These are phyloP conservation scores for Wallacemonas sp. DNA, from an alignment of 208 protist species.

Conservation along the genomic window DNA sequence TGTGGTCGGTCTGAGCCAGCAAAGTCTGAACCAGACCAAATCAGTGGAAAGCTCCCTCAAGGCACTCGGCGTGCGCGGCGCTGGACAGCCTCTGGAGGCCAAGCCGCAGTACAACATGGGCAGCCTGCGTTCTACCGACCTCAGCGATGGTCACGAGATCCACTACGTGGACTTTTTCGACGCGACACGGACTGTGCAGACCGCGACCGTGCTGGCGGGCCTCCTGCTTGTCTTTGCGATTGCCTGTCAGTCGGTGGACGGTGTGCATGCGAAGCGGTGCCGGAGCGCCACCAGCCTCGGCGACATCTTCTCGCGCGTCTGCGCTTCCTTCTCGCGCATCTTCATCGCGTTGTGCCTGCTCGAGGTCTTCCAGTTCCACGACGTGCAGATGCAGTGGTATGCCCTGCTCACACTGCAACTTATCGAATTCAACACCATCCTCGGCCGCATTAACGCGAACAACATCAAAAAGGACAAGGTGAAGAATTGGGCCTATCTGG, in stretches of 20 bases:
- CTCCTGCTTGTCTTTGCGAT: constrained; percentile 68
- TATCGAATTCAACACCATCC: constrained; percentile 84
- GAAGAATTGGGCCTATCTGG: constrained; percentile 76
- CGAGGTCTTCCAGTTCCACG: constrained; percentile 65
- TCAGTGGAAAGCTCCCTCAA: constrained; percentile 38
- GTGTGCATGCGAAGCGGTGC: constrained; percentile 79
- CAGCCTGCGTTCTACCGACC: constrained; percentile 18
- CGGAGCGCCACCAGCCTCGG: constrained; percentile 82
- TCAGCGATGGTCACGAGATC: neutral
- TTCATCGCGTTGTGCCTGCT: constrained; percentile 85
- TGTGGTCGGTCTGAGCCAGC: neutral
- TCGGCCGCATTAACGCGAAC: constrained; percentile 81
- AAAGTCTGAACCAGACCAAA: constrained; percentile 15
- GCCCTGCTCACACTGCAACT: constrained; percentile 74
- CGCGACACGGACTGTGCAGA: constrained; percentile 47
- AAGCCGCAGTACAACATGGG: constrained; percentile 15
- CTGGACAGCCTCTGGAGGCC: constrained; percentile 34
- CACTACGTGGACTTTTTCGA: constrained; percentile 53
- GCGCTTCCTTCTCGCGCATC: constrained; percentile 71
- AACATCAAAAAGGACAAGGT: constrained; percentile 77
- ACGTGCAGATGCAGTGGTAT: constrained; percentile 77
- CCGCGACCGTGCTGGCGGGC: constrained; percentile 63
- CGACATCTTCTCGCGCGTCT: constrained; percentile 87
- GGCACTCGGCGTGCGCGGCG: constrained; percentile 45
- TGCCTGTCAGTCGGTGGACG: constrained; percentile 75